These are phyloP conservation scores for Stellera chamaejasme DNA, from an alignment of 345 rosid genomes.

Conservation along the genomic window DNA sequence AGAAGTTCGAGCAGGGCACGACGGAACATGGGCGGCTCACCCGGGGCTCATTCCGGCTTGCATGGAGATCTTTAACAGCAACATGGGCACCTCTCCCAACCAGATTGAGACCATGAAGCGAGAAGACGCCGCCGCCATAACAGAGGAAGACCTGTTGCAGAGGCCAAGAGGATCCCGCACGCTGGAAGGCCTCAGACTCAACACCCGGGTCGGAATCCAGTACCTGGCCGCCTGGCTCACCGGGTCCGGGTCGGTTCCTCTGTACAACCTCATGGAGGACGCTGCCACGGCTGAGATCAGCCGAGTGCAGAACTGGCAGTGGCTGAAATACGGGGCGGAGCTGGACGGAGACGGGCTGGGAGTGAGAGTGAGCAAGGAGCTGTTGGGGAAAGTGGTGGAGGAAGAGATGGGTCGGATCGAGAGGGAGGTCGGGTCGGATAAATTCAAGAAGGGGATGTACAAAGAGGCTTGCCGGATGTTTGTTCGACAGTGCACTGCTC, in stretches of 20 bases:
- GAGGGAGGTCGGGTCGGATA: constrained; percentile 76
- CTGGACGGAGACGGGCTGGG: constrained; percentile 76
- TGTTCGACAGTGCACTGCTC: constrained; percentile 57
- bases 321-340: constrained; percentile 78
- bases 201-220: constrained; percentile 88
- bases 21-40: constrained; percentile 99
- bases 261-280: constrained; percentile 94
- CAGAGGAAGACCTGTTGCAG: constrained; percentile 82
- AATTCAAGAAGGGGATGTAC: constrained; percentile 63
- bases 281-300: constrained; percentile 96
- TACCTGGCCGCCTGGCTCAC: constrained; percentile 90
- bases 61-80: constrained; percentile 54
- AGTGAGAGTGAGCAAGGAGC: constrained; percentile 46
- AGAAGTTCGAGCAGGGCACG: constrained; percentile 85
- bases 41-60: constrained; percentile 81
- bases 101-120: constrained; percentile 56
- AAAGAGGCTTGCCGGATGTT: constrained; percentile 74
- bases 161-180: constrained; percentile 77
- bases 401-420: constrained; percentile 88
- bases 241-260: constrained; percentile 83
- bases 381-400: constrained; percentile 77
- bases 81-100: constrained; percentile 59
- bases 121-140: constrained; percentile 52
- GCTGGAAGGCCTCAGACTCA: constrained; percentile 62
- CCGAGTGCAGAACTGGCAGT: constrained; percentile 92